Base-by-base conservation (phyloP, 2,329 filamentous ascomycete genomes). In the Huntiella moniliformis region DNA sequence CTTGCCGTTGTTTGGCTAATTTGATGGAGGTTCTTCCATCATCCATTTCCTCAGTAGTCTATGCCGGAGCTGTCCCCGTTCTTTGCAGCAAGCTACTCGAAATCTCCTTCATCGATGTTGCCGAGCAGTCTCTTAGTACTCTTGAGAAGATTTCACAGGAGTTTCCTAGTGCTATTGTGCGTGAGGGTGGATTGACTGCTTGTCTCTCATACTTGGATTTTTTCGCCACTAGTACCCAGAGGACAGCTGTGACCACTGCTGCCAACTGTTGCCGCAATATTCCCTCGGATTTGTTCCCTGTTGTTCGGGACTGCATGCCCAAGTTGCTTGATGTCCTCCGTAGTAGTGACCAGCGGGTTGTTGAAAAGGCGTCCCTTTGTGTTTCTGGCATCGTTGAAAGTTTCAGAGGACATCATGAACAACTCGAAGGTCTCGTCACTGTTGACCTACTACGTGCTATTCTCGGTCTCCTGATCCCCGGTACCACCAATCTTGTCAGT, bases 181-280 rank as follows among this genome's bases (percentile, higher is more conserved):
- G 87, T 44, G 91, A 96, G 63, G 92, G 91, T 42, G 91, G 91
- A 8, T 67, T 98, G 51, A 93, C 84, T 1, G 91, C 91, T n/a
- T 98, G 91, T 57, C 66, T 98, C 52, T 92, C 84, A 0, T 96
- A 91, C 58, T 73, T 98, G 48, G 91, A 98, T 59, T 98, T 98
- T 63, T 98, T 98, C 56, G 82, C 88, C 12, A 98, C 91, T 0
- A 91, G 88, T 60, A 96, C 91, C 2, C 91, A 98, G 62, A 77
- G 91, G 53, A 95, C 88, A 11, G 91, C 91, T 5, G 91, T 98
- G 5, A 96, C 87, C 3, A 98, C 88, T 10, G 91, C 92, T 7
- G 92, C 91, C 47, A 98, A 98, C 58, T 98, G 91, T 65, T 98
- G 92, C 60, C 82, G 91, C 52, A 95, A 95, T 57, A 91, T 98